Conservation (phyloP, 805 yeast genomes). For the Spathaspora hagerdaliae region DNA sequence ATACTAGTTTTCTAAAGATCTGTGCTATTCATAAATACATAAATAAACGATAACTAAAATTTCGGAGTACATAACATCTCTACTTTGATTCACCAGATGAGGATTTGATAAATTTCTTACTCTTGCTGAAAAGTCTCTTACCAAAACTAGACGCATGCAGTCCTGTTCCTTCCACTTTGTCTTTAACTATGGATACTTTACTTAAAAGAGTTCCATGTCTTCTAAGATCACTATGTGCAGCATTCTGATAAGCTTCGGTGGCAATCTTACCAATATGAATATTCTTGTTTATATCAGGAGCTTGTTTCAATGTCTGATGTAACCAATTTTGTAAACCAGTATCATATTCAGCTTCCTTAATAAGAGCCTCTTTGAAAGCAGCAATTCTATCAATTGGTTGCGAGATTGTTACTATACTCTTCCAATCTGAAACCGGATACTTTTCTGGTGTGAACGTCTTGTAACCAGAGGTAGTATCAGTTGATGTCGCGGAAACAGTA, state of each 20-base stretch:
- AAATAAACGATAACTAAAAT: conserved; percentile 1
- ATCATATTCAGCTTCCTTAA: conserved; percentile 41
- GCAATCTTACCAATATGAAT: conserved; percentile 53
- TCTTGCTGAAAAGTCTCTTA: conserved; percentile 52
- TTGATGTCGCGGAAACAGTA: neutral
- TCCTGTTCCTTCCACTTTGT: conserved; percentile 43
- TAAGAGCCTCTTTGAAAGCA: conserved; percentile 40
- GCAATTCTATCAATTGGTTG: conserved; percentile 40
- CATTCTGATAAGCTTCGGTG: conserved; percentile 62
- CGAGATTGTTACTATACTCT: conserved; percentile 33
- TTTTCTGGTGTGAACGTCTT: conserved; percentile 10
- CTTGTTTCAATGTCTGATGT: conserved; percentile 37
- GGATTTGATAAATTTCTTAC: conserved; percentile 42
- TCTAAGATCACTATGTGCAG: conserved; percentile 51
- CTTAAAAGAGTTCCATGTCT: conserved; percentile 47
- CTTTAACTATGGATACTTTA: conserved; percentile 46
- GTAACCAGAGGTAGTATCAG: neutral
- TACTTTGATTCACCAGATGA: neutral
- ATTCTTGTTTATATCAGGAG: conserved; percentile 23
- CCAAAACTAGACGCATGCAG: conserved; percentile 51
- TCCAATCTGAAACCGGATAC: conserved; percentile 40
- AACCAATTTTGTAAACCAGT: conserved; percentile 62
- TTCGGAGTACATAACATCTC: neutral
- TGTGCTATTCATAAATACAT: neutral
- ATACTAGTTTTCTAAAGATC: too few relatives aligned